A percentile compares a stretch with the other conserved stretches of the same genome.
These are phyloP conservation scores for Fusarium multiceps DNA, from an alignment of 2,329 filamentous ascomycete genomes.

Conservation along the genomic window DNA sequence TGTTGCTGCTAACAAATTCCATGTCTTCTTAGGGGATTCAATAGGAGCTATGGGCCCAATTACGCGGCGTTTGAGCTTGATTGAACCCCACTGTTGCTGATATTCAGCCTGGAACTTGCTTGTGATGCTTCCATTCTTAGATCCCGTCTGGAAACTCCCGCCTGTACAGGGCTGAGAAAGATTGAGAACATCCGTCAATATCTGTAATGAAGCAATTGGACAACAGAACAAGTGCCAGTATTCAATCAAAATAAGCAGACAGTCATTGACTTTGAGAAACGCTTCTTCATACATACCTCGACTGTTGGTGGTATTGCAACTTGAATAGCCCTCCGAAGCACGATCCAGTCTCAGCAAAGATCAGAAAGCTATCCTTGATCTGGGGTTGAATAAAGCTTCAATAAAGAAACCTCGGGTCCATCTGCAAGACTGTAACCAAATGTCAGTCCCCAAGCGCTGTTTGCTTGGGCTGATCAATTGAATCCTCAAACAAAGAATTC, in stretches of 20 bases:
- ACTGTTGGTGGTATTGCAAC: neutral
- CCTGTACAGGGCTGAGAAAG: slow-evolving; percentile 2
- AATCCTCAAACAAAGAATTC: neutral
- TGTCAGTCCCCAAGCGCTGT: neutral
- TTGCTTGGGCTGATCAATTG: neutral
- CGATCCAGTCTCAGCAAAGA: neutral
- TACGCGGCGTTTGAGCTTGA: slow-evolving; percentile 14
- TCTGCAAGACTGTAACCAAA: too few species aligned
- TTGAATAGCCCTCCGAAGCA: neutral
- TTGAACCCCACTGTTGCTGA: neutral
- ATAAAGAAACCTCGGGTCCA: neutral
- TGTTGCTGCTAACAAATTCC: slow-evolving; percentile 33
- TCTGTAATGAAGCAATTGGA: neutral
- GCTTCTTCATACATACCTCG: neutral
- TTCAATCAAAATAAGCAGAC: neutral
- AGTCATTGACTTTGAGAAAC: neutral
- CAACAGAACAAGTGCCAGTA: neutral
- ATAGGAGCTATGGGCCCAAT: slow-evolving; percentile 17
- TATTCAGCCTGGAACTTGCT: neutral
- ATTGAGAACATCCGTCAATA: neutral
- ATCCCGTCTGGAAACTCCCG: neutral
- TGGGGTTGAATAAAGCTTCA: slow-evolving; percentile 19
- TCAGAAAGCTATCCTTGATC: slow-evolving; percentile 6
- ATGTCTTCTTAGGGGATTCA: neutral
- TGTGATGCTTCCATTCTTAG: neutral